Evolutionary conservation across 768 basidiomycete species (phyloP), one percentile per base, ranked within the genome.

Genomic region (Exidia glandulosa): DNA sequence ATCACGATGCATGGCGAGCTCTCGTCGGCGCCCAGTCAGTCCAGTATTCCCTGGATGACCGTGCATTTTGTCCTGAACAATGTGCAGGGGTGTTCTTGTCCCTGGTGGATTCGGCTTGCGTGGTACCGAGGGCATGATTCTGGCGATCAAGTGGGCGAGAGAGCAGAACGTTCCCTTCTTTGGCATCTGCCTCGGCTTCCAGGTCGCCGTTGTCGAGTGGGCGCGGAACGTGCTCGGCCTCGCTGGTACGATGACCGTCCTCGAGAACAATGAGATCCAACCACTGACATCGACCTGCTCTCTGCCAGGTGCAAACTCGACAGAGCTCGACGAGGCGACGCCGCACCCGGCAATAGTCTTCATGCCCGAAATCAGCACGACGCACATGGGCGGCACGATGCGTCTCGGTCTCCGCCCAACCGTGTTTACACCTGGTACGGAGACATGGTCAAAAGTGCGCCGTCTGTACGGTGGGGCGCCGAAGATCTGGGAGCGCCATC

Each of bases 351-450:
- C 94, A 59, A 78, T 97, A 72, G 80, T 98, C 65, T 98, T 94
- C 81, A 99, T 99, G 96, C 96, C 96, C 19, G 96, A 99, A 71
- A 90, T 99, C 66, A 96, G 93, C 12, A 88, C 87, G 70, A 97
- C 94, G 13, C 94, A 98, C 64, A 92, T 98, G 84, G 96, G 96
- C 57, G 96, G 96, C 25, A 99, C 95, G n/a, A 99, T 99, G 96
- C 87, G 96, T 13, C 82, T 97, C n/a, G 96, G 96, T 27, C 79
- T 98, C 45, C 85, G 95, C n/a, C 93, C 95, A 3, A 99, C 95
- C 2, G 81, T 97, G 54, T 97, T 98, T 71, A 82, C 87, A 60
- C 71, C 77, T 9, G 79, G 75, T 13, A 85, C 84, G 1, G 86
- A 87, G 67, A 67, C 70, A 19, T 90, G 87, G 86, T 87, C 85